These are phyloP conservation scores for Arachis monticola DNA, from an alignment of 331 rosid genomes.

Conservation along the genomic window DNA sequence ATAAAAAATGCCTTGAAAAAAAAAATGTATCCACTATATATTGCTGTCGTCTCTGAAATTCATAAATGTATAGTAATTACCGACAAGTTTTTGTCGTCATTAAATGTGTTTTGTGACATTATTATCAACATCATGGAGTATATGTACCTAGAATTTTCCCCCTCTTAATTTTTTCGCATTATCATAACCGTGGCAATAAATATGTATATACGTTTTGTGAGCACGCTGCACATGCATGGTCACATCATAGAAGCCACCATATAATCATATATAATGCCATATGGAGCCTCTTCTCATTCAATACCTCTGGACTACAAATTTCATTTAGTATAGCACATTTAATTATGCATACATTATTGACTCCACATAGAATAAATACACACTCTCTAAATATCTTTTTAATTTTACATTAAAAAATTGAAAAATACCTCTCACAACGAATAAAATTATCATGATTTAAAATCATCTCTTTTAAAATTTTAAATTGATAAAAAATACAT, in stretches of 20 bases:
- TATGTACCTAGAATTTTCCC: not conserved
- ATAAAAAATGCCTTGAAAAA: no score
- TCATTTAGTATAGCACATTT: not conserved
- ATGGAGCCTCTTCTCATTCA: constrained; percentile 22
- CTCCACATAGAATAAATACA: no score
- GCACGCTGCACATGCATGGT: constrained; percentile 12
- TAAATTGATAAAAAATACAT: no score
- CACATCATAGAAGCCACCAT: not conserved
- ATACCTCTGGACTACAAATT: not conserved
- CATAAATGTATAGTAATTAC: no score
- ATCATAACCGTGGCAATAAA: not conserved
- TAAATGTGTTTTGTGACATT: not conserved
- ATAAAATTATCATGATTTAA: no score
- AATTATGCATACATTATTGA: no score
- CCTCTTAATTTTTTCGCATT: not conserved
- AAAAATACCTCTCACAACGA: no score
- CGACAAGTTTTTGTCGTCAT: not conserved
- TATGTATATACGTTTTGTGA: not conserved
- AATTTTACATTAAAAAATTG: no score
- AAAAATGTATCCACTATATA: no score
- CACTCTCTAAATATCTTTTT: not conserved
- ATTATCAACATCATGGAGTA: not conserved
- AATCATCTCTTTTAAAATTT: no score
- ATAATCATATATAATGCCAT: no score
- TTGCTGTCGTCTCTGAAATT: no score